Conservation (phyloP, 495 filamentous ascomycete genomes). For the Chaetomium tenue region DNA sequence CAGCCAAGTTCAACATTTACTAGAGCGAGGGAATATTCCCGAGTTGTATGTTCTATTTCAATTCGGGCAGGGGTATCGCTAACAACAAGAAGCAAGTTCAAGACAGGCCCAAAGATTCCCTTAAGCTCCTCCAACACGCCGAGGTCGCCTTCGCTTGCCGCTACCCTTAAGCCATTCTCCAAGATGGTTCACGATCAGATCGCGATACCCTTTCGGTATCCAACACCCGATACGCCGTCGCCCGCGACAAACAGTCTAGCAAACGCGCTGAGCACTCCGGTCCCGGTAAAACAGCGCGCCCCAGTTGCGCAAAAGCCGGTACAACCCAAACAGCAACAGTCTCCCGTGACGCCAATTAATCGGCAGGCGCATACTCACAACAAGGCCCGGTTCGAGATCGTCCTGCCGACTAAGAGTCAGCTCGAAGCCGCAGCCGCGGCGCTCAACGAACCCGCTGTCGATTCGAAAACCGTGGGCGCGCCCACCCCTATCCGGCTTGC, state of each 20-base stretch:
- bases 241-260: slow-evolving; percentile 23
- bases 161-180: slow-evolving; percentile 44
- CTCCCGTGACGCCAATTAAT: slow-evolving; percentile 20
- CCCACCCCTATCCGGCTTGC: not conserved
- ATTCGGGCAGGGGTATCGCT: not conserved
- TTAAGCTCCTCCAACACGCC: slow-evolving; percentile 22
- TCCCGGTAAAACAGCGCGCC: slow-evolving; percentile 19
- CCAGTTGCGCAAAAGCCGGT: slow-evolving; percentile 26
- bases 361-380: slow-evolving; percentile 32
- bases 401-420: slow-evolving; percentile 37
- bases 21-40: slow-evolving; percentile 65
- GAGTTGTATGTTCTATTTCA: slow-evolving; percentile 59
- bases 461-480: not conserved
- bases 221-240: slow-evolving; percentile 34
- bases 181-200: slow-evolving; percentile 47
- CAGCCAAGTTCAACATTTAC: slow-evolving; percentile 65
- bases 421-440: slow-evolving; percentile 26
- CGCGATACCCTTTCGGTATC: slow-evolving; percentile 40
- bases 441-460: slow-evolving; percentile 4
- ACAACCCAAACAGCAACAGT: slow-evolving; percentile 26
- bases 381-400: slow-evolving; percentile 34
- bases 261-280: slow-evolving; percentile 17
- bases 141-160: slow-evolving; percentile 24
- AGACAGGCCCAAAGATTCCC: slow-evolving; percentile 43
- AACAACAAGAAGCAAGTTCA: slow-evolving; percentile 62